Base-by-base conservation (phyloP, 805 yeast species). In the Yarrowia deformans region DNA sequence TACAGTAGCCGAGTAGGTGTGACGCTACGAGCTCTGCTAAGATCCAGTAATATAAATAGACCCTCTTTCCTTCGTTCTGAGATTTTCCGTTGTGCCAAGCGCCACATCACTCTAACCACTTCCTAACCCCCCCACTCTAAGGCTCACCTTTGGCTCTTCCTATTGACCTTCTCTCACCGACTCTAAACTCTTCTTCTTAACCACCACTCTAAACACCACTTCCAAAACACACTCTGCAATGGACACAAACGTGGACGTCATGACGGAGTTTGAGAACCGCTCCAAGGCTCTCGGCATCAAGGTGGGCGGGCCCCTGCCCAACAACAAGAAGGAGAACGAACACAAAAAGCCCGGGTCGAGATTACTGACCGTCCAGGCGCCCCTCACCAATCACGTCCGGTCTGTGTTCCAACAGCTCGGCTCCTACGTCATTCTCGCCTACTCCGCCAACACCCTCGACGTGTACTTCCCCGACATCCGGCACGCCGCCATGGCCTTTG, bases 261-360 rank as follows among this genome's bases (percentile, higher is more conserved):
- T 45, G 14, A 29, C 37, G 12, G 92, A 92, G 77, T 92, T 83
- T 77, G 90, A 95, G 78, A 87, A 87, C 75, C 84, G 88, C 1
- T 88, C 87, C 73, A 85, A 60, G 52, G 52, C 45, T n/a, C 46
- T 48, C 39, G 68, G 56, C n/a, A 49, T 48, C 56, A 49, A 63
- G 32, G 56, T 48, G 32, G 68, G 56, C 19, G 67, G 67, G 8
- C 48, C 43, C 3, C 12, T 7, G 13, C 34, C 45, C 3, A 42
- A n/a, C 45, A 37, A n/a, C 43, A 61, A 45, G 40, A 48, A 49
- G 46, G 68, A 63, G 39, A 63, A 60, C 52, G 52, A 60, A 23
- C 40, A 60, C 66, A 56, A 8, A 56, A 8, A 3, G 19, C 6
- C 3, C 39, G 2, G 29, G 1, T 56, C 66, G 9, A n/a, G 66